Base-by-base conservation (phyloP, 2,329 filamentous ascomycete species). In the Penicillium sp. region DNA sequence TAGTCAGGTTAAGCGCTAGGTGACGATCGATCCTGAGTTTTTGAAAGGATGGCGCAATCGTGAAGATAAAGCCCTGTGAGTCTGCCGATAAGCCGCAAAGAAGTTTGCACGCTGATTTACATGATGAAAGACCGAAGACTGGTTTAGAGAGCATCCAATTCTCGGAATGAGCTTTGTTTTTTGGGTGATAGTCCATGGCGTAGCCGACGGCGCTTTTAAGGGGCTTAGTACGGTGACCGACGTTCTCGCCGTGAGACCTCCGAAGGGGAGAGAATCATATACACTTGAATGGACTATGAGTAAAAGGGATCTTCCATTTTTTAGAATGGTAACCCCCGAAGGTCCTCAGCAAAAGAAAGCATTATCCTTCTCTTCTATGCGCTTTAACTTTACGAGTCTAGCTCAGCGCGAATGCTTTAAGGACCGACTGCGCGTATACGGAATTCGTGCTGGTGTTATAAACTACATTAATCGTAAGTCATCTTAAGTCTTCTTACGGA, bases 121-220 rank as follows among this genome's bases (percentile, higher is more conserved):
- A 50, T 29, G 15, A 25, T 2, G 41, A 14, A 43, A 18, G 22
- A 59, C 33, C 12, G 64, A 60, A 29, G 64, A 62, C 48, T 66
- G 47, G 63, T 59, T 67, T 23, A 49, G 46, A 7, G 58, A 67
- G 22, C 23, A 63, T 46, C 57, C 18, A 2, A 42, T 63, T 8
- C 57, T 66, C 46, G 27, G 55, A 26, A 54, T 51, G 2, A 65
- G 53, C 46, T 67, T 66, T 58, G 26, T 64, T 1, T 67, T 65
- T 27, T 66, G 23, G 59, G 53, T 61, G 4, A 66, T 66, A 0
- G 53, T 65, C 3, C 43, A 58, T 55, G 29, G 59, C 2, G 53
- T 67, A 14, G 58, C 58, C 1, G 58, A 66, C 40, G 14, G 54
- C 26, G 56, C 55, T 18, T 67, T 66, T 22, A 67, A 62, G 43